Evolutionary conservation across 495 filamentous ascomycete species (phyloP).

Genomic region (Daldinia caldariorum): DNA sequence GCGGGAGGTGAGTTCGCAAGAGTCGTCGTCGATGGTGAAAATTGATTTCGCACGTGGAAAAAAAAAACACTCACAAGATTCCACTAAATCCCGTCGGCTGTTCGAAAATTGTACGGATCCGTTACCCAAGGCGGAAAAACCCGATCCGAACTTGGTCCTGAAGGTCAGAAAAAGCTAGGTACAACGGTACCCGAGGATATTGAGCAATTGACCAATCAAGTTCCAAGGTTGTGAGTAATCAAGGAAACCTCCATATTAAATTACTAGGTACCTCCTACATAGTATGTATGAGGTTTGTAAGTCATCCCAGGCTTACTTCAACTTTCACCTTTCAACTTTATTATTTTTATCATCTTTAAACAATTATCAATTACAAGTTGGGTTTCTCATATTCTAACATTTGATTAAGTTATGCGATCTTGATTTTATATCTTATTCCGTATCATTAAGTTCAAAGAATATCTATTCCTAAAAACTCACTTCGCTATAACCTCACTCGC

Average conservation of each 20-base stretch:
- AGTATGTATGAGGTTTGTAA: too few relatives aligned
- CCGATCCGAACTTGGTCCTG: constrained; percentile 45
- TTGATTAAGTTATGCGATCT: not conserved
- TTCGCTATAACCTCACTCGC: not conserved
- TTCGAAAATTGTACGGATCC: constrained; percentile 41
- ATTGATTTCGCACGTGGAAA: constrained; percentile 26
- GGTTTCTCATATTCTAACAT: not conserved
- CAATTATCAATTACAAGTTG: not conserved
- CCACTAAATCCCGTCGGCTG: constrained; percentile 33
- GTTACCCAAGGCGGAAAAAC: constrained; percentile 50
- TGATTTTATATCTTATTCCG: constrained; percentile 17
- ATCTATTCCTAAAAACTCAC: not conserved
- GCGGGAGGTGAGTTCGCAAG: constrained; percentile 24
- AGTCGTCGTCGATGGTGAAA: constrained; percentile 23
- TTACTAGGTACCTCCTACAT: too few relatives aligned
- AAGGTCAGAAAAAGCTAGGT: constrained; percentile 21
- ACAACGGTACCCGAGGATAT: constrained; percentile 3
- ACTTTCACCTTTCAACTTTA: not conserved
- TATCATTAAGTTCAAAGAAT: constrained; percentile 9
- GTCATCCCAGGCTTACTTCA: too few relatives aligned
- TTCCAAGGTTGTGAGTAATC: not conserved
- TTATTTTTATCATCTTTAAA: not conserved
- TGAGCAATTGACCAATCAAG: constrained; percentile 45
- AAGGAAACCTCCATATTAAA: not conserved
- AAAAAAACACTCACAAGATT: constrained; percentile 50